Percentiles rank a stretch among this genome's conserved stretches.
Conservation (phyloP, 2,329 filamentous ascomycete species). For the Epichloe amarillans region DNA sequence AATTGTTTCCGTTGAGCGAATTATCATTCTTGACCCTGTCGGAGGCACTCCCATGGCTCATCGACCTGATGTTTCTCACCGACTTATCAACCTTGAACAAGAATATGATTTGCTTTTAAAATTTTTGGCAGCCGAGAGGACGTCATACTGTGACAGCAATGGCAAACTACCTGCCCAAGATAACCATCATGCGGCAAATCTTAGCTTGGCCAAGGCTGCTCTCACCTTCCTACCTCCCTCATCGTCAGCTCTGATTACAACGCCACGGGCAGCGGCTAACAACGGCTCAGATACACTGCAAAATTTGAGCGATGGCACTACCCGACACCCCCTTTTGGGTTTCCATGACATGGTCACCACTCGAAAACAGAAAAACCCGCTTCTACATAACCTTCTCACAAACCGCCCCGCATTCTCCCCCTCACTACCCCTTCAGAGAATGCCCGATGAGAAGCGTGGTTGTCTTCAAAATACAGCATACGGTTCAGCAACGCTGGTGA, state of each 20-base stretch:
- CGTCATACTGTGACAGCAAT: not conserved
- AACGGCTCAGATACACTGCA: conserved; percentile 5
- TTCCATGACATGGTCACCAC: conserved; percentile 40
- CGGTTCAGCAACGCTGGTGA: conserved; percentile 63
- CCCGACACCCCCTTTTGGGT: conserved; percentile 39
- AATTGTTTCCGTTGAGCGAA: conserved; percentile 58
- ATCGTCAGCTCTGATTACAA: conserved; percentile 81
- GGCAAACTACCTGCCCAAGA: conserved; percentile 6
- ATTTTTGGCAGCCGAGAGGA: conserved; percentile 34
- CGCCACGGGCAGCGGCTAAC: conserved; percentile 64
- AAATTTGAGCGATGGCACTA: not conserved
- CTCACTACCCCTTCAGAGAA: conserved; percentile 64
- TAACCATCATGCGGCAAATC: conserved; percentile 50
- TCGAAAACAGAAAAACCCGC: conserved; percentile 54
- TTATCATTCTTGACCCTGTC: conserved; percentile 78
- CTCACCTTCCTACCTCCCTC: conserved; percentile 67
- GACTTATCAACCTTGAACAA: conserved; percentile 85
- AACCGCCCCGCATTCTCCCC: conserved; percentile 90
- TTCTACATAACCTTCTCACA: conserved; percentile 91
- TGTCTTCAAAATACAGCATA: conserved; percentile 19
- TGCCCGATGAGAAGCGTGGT: conserved; percentile 24
- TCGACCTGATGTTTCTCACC: conserved; percentile 22
- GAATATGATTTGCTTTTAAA: conserved; percentile 60
- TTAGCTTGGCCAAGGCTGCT: conserved; percentile 56
- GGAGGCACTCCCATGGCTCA: conserved; percentile 65